phyloP scores from a whole-genome alignment of 2,329 filamentous ascomycete genomes.

The Cercospora sp. region DNA sequence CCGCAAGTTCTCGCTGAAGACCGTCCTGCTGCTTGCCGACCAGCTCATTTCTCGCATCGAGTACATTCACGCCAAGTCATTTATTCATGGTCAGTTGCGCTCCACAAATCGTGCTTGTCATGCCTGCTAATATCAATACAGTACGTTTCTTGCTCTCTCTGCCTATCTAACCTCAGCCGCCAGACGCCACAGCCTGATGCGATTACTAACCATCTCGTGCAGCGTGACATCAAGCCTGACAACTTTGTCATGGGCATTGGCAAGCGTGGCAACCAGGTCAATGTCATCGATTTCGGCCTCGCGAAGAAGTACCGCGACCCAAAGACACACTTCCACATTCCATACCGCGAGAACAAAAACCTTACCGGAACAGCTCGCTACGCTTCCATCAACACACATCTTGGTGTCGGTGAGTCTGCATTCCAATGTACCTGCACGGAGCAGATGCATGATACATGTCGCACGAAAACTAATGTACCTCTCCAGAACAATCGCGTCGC shows the following conservation, averaged over 20 bases:
- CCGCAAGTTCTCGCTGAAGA: constrained; percentile 6
- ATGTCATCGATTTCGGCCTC: constrained; percentile 27
- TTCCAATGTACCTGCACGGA: constrained; percentile 21
- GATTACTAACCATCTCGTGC: neutral
- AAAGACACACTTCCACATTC: neutral
- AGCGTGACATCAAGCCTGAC: constrained; percentile 22
- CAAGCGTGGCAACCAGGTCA: constrained; percentile 26
- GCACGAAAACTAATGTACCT: constrained; percentile 17
- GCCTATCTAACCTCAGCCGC: neutral
- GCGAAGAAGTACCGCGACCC: constrained; percentile 13
- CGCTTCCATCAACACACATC: neutral
- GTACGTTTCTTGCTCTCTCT: neutral
- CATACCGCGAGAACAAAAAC: constrained; percentile 6
- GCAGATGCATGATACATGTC: constrained; percentile 26
- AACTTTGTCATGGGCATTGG: constrained; percentile 25
- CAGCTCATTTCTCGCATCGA: constrained; percentile 12
- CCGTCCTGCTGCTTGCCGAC: neutral
- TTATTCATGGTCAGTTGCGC: constrained; percentile 5
- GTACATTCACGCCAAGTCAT: constrained; percentile 6
- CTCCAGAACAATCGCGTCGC: constrained; percentile 31
- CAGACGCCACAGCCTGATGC: neutral
- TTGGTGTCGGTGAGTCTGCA: neutral
- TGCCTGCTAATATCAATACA: neutral
- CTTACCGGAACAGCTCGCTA: neutral
- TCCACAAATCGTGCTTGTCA: neutral